Evolutionary conservation across 2,329 filamentous ascomycete species (phyloP), one percentile per base, ranked within the genome.

Genomic region (Hypoxylon sp.): DNA sequence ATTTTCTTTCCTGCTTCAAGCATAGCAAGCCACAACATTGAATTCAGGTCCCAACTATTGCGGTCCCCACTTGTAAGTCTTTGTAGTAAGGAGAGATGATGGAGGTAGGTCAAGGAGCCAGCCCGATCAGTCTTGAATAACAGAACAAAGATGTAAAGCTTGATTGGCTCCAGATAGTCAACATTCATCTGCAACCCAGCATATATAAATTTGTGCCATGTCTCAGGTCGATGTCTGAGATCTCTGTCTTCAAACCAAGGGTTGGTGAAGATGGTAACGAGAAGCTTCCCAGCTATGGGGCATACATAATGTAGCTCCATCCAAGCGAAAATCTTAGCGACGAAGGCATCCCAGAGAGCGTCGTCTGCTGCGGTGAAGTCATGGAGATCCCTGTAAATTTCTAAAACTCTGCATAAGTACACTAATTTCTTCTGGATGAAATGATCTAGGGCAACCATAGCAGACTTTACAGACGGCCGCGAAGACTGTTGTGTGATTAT

Each of bases 1-100:
- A 86, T 81, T 74, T 91, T 91, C 78, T 93, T 93, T 13, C 89
- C 91, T 14, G 89, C 85, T 69, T 93, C 90, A 46, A 93, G 81
- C n/a, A 89, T 86, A 48, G 90, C 85, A 45, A 93, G 83, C 69
- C 89, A 87, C 9, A 93, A 79, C 46, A 89, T 81, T 0, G 87
- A 85, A 56, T 87, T 83, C 13, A 83, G 79, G 58, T 88, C 83
- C 25, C 87, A 78, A 19, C 83, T 82, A 58, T 81, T 78, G 34
- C 76, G 80, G 48, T 80, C 80, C 43, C 82, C 82, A 66, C 79
- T 83, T 60, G 79, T 82, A 11, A 85, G 77, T n/a, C 83, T 78
- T 58, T 82, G 82, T 5, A 84, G 76, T 13, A 83, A 79, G n/a
- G 85, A 89, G 62, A 91, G 81, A 19, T 82, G 80, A 49, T 84